Conservation (phyloP, 2,329 filamentous ascomycete species). For the Fusarium sp. region DNA sequence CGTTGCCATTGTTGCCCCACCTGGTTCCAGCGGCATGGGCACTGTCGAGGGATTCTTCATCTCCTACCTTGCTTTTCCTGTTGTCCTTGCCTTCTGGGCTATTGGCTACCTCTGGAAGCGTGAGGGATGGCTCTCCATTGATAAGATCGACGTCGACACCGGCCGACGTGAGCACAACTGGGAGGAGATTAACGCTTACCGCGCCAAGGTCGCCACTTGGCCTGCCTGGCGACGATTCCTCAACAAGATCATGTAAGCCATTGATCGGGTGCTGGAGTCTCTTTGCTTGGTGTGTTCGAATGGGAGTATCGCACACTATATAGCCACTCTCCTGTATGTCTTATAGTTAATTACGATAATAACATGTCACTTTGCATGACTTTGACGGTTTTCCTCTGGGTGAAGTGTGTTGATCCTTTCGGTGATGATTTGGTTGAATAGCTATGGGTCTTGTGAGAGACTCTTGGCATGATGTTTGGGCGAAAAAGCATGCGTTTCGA, state of each 20-base stretch:
- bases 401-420: neutral
- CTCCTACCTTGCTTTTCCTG: conserved; percentile 64
- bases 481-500: neutral
- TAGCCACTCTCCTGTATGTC: conserved; percentile 30
- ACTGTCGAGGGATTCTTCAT: conserved; percentile 66
- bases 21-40: conserved; percentile 50
- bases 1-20: conserved; percentile 57
- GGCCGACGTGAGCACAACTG: conserved; percentile 74
- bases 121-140: conserved; percentile 66
- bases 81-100: conserved; percentile 67
- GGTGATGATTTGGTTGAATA: neutral
- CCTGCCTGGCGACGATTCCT: conserved; percentile 62
- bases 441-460: too few species aligned
- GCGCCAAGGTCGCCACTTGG: conserved; percentile 61
- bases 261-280: neutral
- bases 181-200: conserved; percentile 69
- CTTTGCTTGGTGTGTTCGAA: neutral
- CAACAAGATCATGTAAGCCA: conserved; percentile 54
- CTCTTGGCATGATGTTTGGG: neutral
- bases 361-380: conserved; percentile 10
- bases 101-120: conserved; percentile 75
- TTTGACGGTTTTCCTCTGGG: neutral
- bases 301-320: neutral
- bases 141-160: conserved; percentile 75
- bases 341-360: conserved; percentile 42